Evolutionary conservation across 345 rosid species (phyloP).

Genomic region (Camelina sativa): DNA sequence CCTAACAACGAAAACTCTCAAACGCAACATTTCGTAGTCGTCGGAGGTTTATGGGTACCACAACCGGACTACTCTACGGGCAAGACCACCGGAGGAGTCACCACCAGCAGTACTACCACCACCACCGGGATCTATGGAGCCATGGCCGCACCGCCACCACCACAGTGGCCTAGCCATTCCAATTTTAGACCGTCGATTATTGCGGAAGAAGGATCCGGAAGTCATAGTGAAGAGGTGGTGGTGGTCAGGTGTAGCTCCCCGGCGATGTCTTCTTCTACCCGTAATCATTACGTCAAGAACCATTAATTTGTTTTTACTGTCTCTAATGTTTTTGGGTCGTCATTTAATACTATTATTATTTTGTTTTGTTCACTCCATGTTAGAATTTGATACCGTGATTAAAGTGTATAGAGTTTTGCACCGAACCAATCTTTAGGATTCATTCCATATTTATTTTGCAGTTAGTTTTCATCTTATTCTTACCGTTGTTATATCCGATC

Average conservation of each 20-base stretch:
- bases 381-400: slow-evolving; percentile 31
- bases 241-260: slow-evolving; percentile 42
- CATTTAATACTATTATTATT: background rate
- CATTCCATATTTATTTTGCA: slow-evolving; percentile 9
- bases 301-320: slow-evolving; percentile 12
- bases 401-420: slow-evolving; percentile 40
- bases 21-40: slow-evolving; percentile 84
- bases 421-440: slow-evolving; percentile 5
- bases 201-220: slow-evolving; percentile 36
- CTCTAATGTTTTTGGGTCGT: slow-evolving; percentile 18
- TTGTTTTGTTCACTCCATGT: slow-evolving; percentile 14
- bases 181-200: slow-evolving; percentile 35
- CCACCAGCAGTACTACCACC: slow-evolving; percentile 45
- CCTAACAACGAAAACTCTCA: slow-evolving; percentile 55
- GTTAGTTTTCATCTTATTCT: background rate
- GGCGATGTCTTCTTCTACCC: slow-evolving; percentile 48
- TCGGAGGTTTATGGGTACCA: slow-evolving; percentile 90
- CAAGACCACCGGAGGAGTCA: slow-evolving; percentile 45
- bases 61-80: slow-evolving; percentile 73
- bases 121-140: slow-evolving; percentile 53
- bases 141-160: slow-evolving; percentile 44
- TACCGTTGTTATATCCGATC: background rate
- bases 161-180: slow-evolving; percentile 44
- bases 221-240: slow-evolving; percentile 33
- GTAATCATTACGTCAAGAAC: slow-evolving; percentile 34